A percentile compares a stretch with the other conserved stretches of the same genome.
Evolutionary conservation across 2,329 filamentous ascomycete species (phyloP).

Genomic region (Nakataea oryzae): DNA sequence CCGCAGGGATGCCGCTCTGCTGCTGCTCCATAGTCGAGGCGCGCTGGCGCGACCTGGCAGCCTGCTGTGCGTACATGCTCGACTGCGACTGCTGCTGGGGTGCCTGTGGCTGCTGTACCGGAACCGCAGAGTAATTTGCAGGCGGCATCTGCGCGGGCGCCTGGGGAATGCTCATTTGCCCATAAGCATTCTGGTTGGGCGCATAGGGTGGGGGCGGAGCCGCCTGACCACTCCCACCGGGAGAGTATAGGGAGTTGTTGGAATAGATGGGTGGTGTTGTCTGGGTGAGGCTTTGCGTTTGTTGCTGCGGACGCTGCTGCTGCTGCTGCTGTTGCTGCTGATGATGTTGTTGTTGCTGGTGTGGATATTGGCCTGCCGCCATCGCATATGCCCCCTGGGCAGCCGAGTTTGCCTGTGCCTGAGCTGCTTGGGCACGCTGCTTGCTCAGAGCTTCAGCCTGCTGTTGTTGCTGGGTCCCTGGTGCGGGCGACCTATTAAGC

Average conservation of each 20-base stretch:
- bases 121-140: constrained; percentile 47
- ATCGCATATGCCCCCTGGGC: constrained; percentile 56
- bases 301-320: constrained; percentile 33
- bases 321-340: constrained; percentile 21
- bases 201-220: constrained; percentile 72
- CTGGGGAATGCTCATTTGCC: constrained; percentile 62
- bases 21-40: constrained; percentile 96
- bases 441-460: constrained; percentile 91
- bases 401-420: constrained; percentile 59
- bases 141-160: constrained; percentile 55
- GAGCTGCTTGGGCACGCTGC: constrained; percentile 69
- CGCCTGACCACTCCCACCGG: constrained; percentile 34
- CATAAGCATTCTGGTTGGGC: constrained; percentile 59
- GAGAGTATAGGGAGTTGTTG: constrained; percentile 72
- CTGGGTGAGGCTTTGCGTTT: constrained; percentile 28
- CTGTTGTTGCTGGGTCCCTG: constrained; percentile 90
- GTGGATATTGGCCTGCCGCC: constrained; percentile 38
- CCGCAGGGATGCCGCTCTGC: constrained; percentile 81
- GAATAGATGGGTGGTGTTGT: constrained; percentile 62
- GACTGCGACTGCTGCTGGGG: not conserved
- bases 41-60: constrained; percentile 60
- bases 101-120: constrained; percentile 9
- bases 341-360: constrained; percentile 11
- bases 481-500: constrained; percentile 76
- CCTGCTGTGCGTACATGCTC: constrained; percentile 60